Base-by-base conservation (phyloP, 208 protist genomes). In the Phytomonas sp. region DNA sequence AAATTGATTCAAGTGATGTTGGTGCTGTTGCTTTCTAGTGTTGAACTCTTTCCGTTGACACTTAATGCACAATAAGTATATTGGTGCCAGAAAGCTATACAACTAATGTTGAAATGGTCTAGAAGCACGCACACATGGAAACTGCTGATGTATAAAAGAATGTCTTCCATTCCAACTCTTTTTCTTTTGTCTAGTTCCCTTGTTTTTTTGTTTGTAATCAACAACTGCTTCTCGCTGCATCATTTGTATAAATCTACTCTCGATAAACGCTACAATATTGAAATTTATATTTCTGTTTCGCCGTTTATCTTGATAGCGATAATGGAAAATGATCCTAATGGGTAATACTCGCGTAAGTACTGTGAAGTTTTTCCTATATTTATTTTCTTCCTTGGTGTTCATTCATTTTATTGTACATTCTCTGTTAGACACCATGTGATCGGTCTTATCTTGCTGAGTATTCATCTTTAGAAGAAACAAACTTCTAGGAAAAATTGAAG, bases 381-480 rank as follows among this genome's bases (percentile, higher is more conserved):
- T 51, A 56, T 26, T 26, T 56, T 56, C 4, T 26, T 23, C 2
- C 6, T 8, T 56, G 13, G 46, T 5, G 23, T 56, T 56, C 46
- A 26, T 56, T 56, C 46, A 23, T 56, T 56, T 26, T 26, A 56
- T 56, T 17, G 13, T 56, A 26, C 46, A 56, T 56, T 7, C 46
- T 6, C 46, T 56, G 26, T 56, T 56, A 56, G 20, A 26, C 46
- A 56, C 20, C 4, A 56, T 56, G 46, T 56, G 20, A 11, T 26
- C 11, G 46, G 46, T 26, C 11, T 56, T 56, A 56, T 56, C 11
- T 26, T 56, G 46, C 46, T 56, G 17, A 23, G 46, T 56, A 23
- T 23, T 56, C 20, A 56, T 56, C 46, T 26, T 11, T 56, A 67
- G 33, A 67, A 67, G 26, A 71, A 61, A 32, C 51, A 37, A 31